Conservation (phyloP, 257 asterid species). For the Eustoma russellianum region DNA sequence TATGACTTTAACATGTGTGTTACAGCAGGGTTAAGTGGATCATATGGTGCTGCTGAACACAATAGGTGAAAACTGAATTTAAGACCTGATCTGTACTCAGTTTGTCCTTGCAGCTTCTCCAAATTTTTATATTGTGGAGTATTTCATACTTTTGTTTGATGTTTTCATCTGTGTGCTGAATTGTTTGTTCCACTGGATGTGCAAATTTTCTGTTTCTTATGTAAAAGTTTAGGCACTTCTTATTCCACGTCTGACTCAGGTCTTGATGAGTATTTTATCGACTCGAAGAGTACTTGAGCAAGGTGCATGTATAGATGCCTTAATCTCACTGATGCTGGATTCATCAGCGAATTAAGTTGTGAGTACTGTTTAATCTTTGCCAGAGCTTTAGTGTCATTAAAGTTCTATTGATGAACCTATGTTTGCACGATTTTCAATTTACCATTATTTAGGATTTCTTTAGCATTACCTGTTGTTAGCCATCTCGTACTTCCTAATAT, state of each 20-base stretch:
- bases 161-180: too few species aligned
- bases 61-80: too few species aligned
- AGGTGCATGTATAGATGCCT: constrained; percentile 89
- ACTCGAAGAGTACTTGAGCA: constrained; percentile 84
- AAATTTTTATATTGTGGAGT: too few species aligned
- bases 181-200: too few species aligned
- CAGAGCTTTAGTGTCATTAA: constrained; percentile 2
- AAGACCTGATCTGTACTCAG: too few species aligned
- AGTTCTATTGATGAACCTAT: neutral
- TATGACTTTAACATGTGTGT: too few species aligned
- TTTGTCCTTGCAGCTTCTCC: too few species aligned
- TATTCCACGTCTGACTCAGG: constrained; percentile 27
- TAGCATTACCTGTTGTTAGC: neutral
- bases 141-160: too few species aligned
- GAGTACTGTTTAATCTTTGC: constrained; percentile 9
- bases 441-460: too few species aligned
- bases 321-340: constrained; percentile 83
- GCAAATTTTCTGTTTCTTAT: neutral
- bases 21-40: too few species aligned
- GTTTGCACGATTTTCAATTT: too few species aligned
- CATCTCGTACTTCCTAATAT: neutral
- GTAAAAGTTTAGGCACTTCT: neutral
- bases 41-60: too few species aligned
- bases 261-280: constrained; percentile 71
- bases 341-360: constrained; percentile 94